Evolutionary conservation across 1,139 yeast species (phyloP), one percentile per base, ranked within the genome.

Genomic region (Kurtzmaniella quercitrusa): DNA sequence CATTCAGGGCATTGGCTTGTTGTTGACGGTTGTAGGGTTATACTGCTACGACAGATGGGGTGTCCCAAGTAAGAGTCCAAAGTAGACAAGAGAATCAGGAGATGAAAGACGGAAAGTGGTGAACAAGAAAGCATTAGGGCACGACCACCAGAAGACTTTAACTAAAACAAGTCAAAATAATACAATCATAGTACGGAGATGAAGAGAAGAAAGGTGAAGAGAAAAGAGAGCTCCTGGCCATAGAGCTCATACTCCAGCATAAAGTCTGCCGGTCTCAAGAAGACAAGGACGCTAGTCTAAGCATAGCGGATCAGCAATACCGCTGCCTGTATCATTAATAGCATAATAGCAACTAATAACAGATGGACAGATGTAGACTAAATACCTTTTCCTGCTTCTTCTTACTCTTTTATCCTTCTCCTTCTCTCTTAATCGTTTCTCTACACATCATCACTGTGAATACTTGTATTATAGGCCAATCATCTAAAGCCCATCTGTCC

Each of bases 21-120:
- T 71, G 2, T 65, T 89, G 52, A 91, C 97, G 1, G 74, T 82
- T 42, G 50, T 65, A 50, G 89, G 90, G 14, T 65, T 84, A 45
- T 79, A 79, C 54, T 73, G 79, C 41, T 83, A 83, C 57, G 96
- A 90, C 62, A 76, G 85, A 56, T 85, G 89, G 80, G 95, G 95
- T 12, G 38, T 36, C 19, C 38, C 38, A 19, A 17, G 16, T 14
- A 36, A 36, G 36, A 31, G 18, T 16, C 18, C 36, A 8, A 14
- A 31, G 14, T 31, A 31, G 33, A 27, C n/a, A 11, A 27, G 15
- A 14, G 15, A 11, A 11, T 27, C 31, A 27, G 6, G 12, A 11
- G 31, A 27, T 7, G 31, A n/a, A 11, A 27, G 12, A 6, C 14
- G 12, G 10, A 27, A n/a, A 10, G 12, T 7, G 14, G 31, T 11